Conservation (phyloP, 169 alveolate species). For the Plasmodium chabaudi region DNA sequence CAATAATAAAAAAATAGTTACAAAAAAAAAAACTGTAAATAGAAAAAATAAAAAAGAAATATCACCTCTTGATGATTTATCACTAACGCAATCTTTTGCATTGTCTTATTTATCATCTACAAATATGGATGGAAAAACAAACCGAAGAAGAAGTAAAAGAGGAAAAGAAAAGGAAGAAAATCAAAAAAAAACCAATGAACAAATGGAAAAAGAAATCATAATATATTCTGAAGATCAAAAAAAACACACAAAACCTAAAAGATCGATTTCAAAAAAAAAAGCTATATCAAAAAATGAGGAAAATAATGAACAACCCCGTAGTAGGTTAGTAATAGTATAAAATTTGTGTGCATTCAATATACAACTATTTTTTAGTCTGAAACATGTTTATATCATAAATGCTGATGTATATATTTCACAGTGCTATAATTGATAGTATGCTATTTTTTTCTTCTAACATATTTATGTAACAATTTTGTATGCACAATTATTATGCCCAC, state of each 20-base stretch:
- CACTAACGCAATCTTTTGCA: too few species aligned
- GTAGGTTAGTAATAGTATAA: not conserved
- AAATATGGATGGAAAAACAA: constrained; percentile 6
- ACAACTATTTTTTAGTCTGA: not conserved
- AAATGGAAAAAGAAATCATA: constrained; percentile 1
- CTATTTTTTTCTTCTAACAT: too few species aligned
- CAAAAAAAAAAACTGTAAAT: not conserved
- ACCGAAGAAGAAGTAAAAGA: not conserved
- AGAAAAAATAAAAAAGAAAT: not conserved
- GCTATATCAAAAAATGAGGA: not conserved
- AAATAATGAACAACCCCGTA: not conserved
- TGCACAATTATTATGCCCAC: too few species aligned
- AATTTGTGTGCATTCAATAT: not conserved
- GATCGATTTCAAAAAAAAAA: not conserved
- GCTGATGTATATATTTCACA: too few species aligned
- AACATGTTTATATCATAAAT: too few species aligned
- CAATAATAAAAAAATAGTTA: not conserved
- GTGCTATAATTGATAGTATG: too few species aligned
- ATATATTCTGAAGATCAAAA: not conserved
- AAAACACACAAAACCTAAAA: not conserved
- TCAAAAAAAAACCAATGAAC: constrained; percentile 7
- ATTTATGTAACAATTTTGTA: too few species aligned
- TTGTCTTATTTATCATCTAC: too few species aligned
- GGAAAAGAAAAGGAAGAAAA: constrained; percentile 10
- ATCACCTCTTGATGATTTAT: too few species aligned